Evolutionary conservation across 805 yeast species (phyloP).

Genomic region (Candida xyloterini): DNA sequence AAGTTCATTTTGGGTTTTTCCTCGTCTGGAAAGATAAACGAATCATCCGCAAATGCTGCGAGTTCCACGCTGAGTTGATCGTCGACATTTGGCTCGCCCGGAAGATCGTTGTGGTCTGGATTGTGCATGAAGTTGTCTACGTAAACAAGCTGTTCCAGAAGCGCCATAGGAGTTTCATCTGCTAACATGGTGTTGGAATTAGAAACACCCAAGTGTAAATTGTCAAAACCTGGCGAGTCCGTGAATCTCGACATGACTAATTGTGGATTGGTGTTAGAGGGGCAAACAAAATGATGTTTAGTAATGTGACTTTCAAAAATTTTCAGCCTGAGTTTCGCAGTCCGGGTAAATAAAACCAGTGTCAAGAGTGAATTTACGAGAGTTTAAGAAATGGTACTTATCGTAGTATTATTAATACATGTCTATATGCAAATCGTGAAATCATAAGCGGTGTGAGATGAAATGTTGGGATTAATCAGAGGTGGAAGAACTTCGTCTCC

Average conservation of each 20-base stretch:
- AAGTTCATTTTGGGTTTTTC: conserved; percentile 51
- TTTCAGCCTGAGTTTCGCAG: neutral
- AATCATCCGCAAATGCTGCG: conserved; percentile 80
- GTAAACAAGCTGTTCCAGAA: conserved; percentile 74
- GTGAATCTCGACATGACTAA: conserved; percentile 8
- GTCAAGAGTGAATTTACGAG: neutral
- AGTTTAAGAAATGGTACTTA: neutral
- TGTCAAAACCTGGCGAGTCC: conserved; percentile 1
- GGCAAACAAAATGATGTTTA: conserved; percentile 3
- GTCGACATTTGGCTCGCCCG: conserved; percentile 42
- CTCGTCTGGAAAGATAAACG: conserved; percentile 79
- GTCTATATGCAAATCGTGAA: conserved; percentile 3
- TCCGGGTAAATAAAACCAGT: conserved; percentile 5
- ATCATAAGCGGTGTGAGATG: neutral
- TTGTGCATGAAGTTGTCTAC: conserved; percentile 73
- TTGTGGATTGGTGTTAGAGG: neutral
- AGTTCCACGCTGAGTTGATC: conserved; percentile 60
- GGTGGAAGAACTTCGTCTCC: conserved; percentile 8
- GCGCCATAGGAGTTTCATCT: conserved; percentile 40
- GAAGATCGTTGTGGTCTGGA: conserved; percentile 32
- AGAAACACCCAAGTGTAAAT: conserved; percentile 1
- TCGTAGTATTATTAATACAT: neutral
- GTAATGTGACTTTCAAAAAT: conserved; percentile 1
- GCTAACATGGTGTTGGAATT: conserved; percentile 5
- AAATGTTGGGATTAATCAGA: neutral